Percentiles rank a stretch among this genome's conserved stretches.
phyloP scores from a whole-genome alignment of 2,329 filamentous ascomycete genomes.

The Ophiocordyceps camponoti-rufipedis region DNA sequence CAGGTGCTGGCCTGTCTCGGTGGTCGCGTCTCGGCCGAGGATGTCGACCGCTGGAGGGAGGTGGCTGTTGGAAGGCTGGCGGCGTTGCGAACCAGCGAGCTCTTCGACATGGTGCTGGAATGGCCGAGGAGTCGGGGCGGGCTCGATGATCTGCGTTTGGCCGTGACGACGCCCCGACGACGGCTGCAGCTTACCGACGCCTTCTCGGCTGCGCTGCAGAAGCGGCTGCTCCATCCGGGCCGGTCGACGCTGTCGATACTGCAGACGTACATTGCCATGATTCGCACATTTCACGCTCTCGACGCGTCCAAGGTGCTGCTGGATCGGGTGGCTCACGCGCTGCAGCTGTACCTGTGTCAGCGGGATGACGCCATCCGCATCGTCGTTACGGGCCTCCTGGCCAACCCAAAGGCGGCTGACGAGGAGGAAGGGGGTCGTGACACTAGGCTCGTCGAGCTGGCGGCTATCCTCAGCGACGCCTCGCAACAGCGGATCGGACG shows the following conservation, averaged over 20 bases:
- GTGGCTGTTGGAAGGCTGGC: conserved; percentile 52
- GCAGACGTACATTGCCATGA: conserved; percentile 62
- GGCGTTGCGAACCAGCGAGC: conserved; percentile 46
- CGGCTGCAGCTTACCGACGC: conserved; percentile 51
- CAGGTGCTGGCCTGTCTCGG: conserved; percentile 36
- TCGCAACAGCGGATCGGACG: conserved; percentile 31
- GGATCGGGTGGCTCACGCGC: conserved; percentile 52
- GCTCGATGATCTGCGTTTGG: conserved; percentile 54
- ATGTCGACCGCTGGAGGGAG: conserved; percentile 52
- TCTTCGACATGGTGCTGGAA: conserved; percentile 62
- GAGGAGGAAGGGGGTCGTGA: conserved; percentile 20
- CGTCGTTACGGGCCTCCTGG: conserved; percentile 56
- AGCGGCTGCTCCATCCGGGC: conserved; percentile 54
- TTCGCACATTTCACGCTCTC: conserved; percentile 55
- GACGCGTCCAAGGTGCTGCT: conserved; percentile 64
- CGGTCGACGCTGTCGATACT: conserved; percentile 60
- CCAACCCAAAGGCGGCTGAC: conserved; percentile 37
- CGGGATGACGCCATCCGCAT: conserved; percentile 63
- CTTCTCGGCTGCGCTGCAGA: conserved; percentile 48
- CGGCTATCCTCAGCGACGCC: conserved; percentile 44
- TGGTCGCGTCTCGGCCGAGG: conserved; percentile 27
- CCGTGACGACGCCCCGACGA: conserved; percentile 48
- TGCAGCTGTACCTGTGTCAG: conserved; percentile 60
- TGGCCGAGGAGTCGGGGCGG: conserved; percentile 59
- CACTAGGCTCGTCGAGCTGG: conserved; percentile 49